A percentile compares a stretch with the other conserved stretches of the same genome.
Evolutionary conservation across 2,329 filamentous ascomycete species (phyloP).

Genomic region (Alternaria brassicae): DNA sequence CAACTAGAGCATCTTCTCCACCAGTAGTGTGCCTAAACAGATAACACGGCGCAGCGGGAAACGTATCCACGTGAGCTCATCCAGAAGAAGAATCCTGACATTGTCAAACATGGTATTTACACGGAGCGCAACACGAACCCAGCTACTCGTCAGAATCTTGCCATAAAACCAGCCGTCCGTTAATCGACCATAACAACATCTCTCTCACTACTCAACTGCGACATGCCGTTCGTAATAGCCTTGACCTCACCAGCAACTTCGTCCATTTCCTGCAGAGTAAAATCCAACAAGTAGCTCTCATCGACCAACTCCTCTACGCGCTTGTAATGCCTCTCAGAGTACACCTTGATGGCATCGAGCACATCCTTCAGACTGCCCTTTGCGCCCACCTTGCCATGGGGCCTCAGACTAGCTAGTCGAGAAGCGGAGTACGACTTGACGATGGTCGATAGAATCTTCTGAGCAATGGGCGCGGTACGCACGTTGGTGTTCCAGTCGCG

Average conservation of each 20-base stretch:
- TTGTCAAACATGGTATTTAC: background rate
- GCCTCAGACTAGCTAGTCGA: conserved; percentile 72
- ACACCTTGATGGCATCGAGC: conserved; percentile 82
- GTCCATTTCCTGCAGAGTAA: conserved; percentile 93
- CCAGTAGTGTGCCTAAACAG: too few relatives aligned
- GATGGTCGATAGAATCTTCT: conserved; percentile 81
- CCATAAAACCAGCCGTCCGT: background rate
- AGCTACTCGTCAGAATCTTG: background rate
- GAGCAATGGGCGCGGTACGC: conserved; percentile 81
- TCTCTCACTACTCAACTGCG: conserved; percentile 26
- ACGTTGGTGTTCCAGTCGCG: conserved; percentile 99
- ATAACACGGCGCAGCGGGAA: too few relatives aligned
- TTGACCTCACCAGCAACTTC: conserved; percentile 56
- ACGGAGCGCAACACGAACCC: background rate
- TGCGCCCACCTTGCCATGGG: conserved; percentile 41
- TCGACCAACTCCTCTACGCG: conserved; percentile 88
- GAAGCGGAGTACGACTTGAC: conserved; percentile 82
- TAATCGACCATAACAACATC: conserved; percentile 46
- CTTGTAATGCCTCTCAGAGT: conserved; percentile 92
- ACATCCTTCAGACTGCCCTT: conserved; percentile 73
- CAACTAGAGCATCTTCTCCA: too few relatives aligned
- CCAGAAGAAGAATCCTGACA: background rate
- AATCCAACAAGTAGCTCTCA: conserved; percentile 93
- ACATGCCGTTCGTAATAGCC: conserved; percentile 36
- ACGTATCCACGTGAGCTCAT: too few relatives aligned